Evolutionary conservation across 2,329 filamentous ascomycete species (phyloP).

Genomic region (Colletotrichum spaethianum): DNA sequence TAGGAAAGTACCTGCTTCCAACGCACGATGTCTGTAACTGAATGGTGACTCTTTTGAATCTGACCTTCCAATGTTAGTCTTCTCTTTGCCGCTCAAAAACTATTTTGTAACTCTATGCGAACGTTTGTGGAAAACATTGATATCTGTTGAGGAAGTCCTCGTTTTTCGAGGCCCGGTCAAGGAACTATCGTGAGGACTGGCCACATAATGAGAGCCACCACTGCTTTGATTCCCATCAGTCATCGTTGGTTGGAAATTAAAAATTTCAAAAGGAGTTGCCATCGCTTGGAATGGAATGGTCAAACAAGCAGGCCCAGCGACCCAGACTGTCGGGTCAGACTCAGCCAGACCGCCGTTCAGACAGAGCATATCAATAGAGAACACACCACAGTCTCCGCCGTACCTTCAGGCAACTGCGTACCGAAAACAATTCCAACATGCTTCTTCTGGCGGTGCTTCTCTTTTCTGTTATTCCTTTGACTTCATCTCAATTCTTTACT

Average conservation of each 20-base stretch:
- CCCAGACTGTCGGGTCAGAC: neutral
- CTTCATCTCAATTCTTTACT: slow-evolving; percentile 17
- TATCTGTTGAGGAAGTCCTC: neutral
- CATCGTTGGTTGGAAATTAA: neutral
- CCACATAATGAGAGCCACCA: neutral
- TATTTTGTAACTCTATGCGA: neutral
- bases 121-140: neutral
- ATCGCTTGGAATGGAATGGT: slow-evolving; percentile 2
- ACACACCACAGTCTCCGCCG: neutral
- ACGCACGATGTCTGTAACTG: neutral
- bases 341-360: neutral
- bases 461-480: neutral
- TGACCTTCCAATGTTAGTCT: neutral
- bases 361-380: neutral
- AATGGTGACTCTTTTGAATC: neutral
- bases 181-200: neutral
- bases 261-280: neutral
- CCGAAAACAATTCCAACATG: neutral
- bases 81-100: neutral
- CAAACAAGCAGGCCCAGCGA: neutral
- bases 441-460: slow-evolving; percentile 8
- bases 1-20: neutral
- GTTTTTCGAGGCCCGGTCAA: too few relatives aligned
- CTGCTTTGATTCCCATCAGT: neutral
- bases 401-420: neutral